Base-by-base conservation (phyloP, 2,329 filamentous ascomycete species). In the Onygenales sp. region DNA sequence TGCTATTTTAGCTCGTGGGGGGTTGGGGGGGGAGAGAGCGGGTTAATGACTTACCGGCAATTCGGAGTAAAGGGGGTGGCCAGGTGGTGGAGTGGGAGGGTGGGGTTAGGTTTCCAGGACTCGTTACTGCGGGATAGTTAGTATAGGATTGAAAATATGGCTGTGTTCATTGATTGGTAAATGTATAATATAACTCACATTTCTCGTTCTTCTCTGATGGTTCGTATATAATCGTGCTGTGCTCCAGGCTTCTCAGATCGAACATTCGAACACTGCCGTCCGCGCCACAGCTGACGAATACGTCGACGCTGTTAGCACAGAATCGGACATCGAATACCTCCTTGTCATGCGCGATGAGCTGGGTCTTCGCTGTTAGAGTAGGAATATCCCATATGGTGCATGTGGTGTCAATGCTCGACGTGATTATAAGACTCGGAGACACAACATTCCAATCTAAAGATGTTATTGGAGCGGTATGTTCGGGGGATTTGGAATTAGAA, bases 301-400 rank as follows among this genome's bases (percentile, higher is more conserved):
- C 91, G 64, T 98, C 93, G n/a, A 95, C 89, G 62, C 90, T 96
- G 61, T 95, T 93, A 48, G 93, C 93, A 72, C 93, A 98, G 73
- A 98, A 98, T 17, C 93, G 85, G 47, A 98, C 93, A 67, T 98
- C 93, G 65, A 95, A 98, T 5, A 98, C 93, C 71, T 98, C 93
- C 71, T 97, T 97, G 73, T 98, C 93, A 69, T 98, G 93, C 17
- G 93, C 93, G 70, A 98, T 98, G 45, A 98, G 77, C 69, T 98
- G 93, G 2, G 93, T 98, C 74, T 98, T 98, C 51, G 93, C 93
- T 0, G 93, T 98, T 57, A 98, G 77, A 1, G 93, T 96, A 3
- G 93, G 93, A 53, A 98, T 98, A 68, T 98, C 93, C 93, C 93
- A 98, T 60, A 98, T 98, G 4, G 93, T 98, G 73, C 93, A 98